Evolutionary conservation across 2,329 filamentous ascomycete species (phyloP).

Genomic region (Microascus cirrosus): DNA sequence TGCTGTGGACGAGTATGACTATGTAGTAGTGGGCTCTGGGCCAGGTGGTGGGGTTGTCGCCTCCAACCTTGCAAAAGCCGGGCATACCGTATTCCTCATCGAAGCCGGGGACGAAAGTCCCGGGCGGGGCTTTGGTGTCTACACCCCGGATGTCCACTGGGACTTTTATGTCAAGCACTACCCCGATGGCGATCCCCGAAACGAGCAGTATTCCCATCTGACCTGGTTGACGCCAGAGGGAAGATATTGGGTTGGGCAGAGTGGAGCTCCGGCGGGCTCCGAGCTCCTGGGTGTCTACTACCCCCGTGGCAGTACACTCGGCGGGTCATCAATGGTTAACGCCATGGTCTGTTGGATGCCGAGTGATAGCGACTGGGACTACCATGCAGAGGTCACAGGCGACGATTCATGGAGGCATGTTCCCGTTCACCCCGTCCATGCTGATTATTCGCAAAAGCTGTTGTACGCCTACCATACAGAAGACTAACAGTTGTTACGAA

Average conservation of each 20-base stretch:
- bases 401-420: slow-evolving; percentile 26
- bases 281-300: slow-evolving; percentile 26
- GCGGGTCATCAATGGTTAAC: slow-evolving; percentile 22
- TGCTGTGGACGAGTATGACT: slow-evolving; percentile 23
- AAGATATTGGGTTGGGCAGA: slow-evolving; percentile 14
- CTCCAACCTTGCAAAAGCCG: slow-evolving; percentile 41
- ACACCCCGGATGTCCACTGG: slow-evolving; percentile 33
- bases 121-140: slow-evolving; percentile 14
- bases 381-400: slow-evolving; percentile 26
- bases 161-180: slow-evolving; percentile 54
- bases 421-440: neutral
- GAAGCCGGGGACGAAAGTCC: slow-evolving; percentile 43
- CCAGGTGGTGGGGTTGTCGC: slow-evolving; percentile 44
- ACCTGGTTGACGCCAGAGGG: slow-evolving; percentile 24
- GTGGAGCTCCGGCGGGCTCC: slow-evolving; percentile 14
- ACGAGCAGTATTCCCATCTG: slow-evolving; percentile 39
- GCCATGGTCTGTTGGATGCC: slow-evolving; percentile 18
- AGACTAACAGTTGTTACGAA: neutral
- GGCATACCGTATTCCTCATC: slow-evolving; percentile 44
- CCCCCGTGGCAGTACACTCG: slow-evolving; percentile 23
- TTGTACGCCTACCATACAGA: too few relatives aligned
- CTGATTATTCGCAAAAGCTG: neutral
- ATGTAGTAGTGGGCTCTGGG: slow-evolving; percentile 48
- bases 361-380: slow-evolving; percentile 21
- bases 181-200: slow-evolving; percentile 30